phyloP scores from a whole-genome alignment of 306 rosid species.

The Prinsepia uniflora region DNA sequence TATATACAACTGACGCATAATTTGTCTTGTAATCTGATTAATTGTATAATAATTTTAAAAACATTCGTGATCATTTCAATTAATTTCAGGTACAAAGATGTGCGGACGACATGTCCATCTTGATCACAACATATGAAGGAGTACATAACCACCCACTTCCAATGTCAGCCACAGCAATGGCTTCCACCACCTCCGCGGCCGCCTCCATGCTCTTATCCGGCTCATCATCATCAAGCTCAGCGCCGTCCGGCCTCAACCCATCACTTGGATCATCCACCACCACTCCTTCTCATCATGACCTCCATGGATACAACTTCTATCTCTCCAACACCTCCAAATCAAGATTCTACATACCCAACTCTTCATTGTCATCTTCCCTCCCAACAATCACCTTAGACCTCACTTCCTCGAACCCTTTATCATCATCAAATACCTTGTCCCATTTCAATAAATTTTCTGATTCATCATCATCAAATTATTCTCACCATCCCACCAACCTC shows the following conservation, averaged over 20 bases:
- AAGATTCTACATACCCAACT: slow-evolving; percentile 46
- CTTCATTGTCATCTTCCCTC: slow-evolving; percentile 59
- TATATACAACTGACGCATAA: not conserved
- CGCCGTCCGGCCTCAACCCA: slow-evolving; percentile 19
- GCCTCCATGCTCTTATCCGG: slow-evolving; percentile 84
- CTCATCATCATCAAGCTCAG: slow-evolving; percentile 46
- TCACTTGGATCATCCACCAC: slow-evolving; percentile 24
- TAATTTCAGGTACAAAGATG: slow-evolving; percentile 81
- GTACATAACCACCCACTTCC: slow-evolving; percentile 91
- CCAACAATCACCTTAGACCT: slow-evolving; percentile 93
- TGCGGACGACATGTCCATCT: slow-evolving; percentile 71
- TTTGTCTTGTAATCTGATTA: too few relatives aligned
- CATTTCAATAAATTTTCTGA: slow-evolving; percentile 41
- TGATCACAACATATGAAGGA: slow-evolving; percentile 88
- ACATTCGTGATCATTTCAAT: not conserved
- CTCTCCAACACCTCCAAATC: slow-evolving; percentile 48
- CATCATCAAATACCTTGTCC: slow-evolving; percentile 37
- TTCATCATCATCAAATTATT: slow-evolving; percentile 36
- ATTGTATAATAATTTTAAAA: not conserved
- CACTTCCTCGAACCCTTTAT: slow-evolving; percentile 57
- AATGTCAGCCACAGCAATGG: slow-evolving; percentile 85
- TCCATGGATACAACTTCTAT: slow-evolving; percentile 52
- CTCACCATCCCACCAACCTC: slow-evolving; percentile 45
- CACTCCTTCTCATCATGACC: slow-evolving; percentile 21
- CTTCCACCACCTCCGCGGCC: slow-evolving; percentile 93